A percentile compares a stretch with the other conserved stretches of the same genome.
Evolutionary conservation across 345 rosid species (phyloP).

Genomic region (Mallotus nudiflorus): DNA sequence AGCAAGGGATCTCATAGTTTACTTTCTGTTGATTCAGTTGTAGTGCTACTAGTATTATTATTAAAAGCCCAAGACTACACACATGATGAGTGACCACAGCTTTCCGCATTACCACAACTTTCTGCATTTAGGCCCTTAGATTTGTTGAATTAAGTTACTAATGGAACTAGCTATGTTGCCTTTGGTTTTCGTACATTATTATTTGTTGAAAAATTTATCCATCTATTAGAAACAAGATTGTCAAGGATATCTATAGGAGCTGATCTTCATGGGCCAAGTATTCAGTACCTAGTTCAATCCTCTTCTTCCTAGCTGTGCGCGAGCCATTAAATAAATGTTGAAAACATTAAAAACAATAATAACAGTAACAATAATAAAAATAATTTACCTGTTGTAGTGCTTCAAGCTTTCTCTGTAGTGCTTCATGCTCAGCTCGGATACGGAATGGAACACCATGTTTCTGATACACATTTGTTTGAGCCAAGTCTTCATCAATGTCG

Average conservation of each 20-base stretch:
- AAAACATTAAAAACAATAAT: no score
- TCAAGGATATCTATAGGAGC: neutral
- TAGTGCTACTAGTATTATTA: neutral
- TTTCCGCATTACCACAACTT: neutral
- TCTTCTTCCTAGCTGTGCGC: neutral
- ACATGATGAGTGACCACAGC: neutral
- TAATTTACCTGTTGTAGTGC: constrained; percentile 67
- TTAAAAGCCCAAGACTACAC: neutral
- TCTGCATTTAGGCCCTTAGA: neutral
- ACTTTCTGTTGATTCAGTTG: neutral
- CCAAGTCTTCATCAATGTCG: constrained; percentile 86
- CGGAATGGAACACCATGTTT: constrained; percentile 93
- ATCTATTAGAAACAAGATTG: no score
- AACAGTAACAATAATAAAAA: no score
- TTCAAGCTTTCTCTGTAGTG: constrained; percentile 81
- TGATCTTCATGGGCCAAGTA: neutral
- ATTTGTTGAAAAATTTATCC: neutral
- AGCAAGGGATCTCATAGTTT: neutral
- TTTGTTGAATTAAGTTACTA: no score
- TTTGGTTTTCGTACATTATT: no score
- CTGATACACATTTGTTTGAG: constrained; percentile 86
- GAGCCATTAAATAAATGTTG: neutral
- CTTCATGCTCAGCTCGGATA: constrained; percentile 91
- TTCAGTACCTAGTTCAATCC: neutral
- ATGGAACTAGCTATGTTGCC: no score